A percentile compares a stretch with the other conserved stretches of the same genome.
Evolutionary conservation across 345 rosid species (phyloP).

Genomic region (Dovyalis caffra): DNA sequence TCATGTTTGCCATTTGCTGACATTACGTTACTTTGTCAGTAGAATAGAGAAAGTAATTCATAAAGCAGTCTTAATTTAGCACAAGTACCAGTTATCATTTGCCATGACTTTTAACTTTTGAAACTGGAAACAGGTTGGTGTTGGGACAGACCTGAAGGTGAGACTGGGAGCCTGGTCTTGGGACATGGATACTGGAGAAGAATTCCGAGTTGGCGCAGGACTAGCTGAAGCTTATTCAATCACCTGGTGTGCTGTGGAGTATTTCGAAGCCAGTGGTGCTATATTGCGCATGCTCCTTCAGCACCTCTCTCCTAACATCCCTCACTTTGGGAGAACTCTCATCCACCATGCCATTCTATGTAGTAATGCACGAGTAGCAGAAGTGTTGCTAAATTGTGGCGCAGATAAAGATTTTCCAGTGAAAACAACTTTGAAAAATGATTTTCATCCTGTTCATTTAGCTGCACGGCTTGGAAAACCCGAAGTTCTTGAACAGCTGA

Average conservation of each 20-base stretch:
- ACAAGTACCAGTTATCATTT: neutral
- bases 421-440: slow-evolving; percentile 38
- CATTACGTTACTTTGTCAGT: neutral
- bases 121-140: slow-evolving; percentile 54
- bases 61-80: neutral
- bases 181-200: slow-evolving; percentile 85
- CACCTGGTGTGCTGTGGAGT: slow-evolving; percentile 94
- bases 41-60: neutral
- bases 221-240: slow-evolving; percentile 82
- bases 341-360: slow-evolving; percentile 93
- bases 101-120: neutral
- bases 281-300: slow-evolving; percentile 66
- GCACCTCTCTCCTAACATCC: slow-evolving; percentile 41
- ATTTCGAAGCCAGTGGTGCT: slow-evolving; percentile 73
- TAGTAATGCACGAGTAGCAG: slow-evolving; percentile 60
- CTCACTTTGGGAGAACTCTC: slow-evolving; percentile 75
- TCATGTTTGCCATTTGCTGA: neutral
- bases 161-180: slow-evolving; percentile 95
- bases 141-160: slow-evolving; percentile 51
- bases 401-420: slow-evolving; percentile 56
- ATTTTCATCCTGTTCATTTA: slow-evolving; percentile 68
- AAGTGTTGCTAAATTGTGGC: slow-evolving; percentile 56
- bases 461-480: slow-evolving; percentile 65
- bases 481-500: slow-evolving; percentile 48
- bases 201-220: slow-evolving; percentile 91